A percentile compares a stretch with the other conserved stretches of the same genome.
Evolutionary conservation across 768 basidiomycete species (phyloP).

Genomic region (Hemileccinum impolitum): DNA sequence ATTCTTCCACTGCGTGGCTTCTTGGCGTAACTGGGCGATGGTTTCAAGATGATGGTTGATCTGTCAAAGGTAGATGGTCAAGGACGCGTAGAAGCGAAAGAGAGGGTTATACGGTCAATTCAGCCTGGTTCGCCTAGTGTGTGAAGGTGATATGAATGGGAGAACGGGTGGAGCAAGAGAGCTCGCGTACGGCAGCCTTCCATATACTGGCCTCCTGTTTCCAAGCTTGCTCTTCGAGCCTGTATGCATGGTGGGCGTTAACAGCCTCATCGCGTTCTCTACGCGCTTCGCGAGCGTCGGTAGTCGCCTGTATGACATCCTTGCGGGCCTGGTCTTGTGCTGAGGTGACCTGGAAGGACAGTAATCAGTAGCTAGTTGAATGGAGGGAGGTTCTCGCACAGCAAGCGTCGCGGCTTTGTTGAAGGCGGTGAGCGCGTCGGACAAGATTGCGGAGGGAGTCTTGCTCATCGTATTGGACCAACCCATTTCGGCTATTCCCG

Average conservation of each 20-base stretch:
- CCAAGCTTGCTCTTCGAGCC: constrained; percentile 46
- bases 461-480: constrained; percentile 27
- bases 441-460: constrained; percentile 34
- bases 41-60: constrained; percentile 58
- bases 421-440: constrained; percentile 41
- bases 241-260: constrained; percentile 42
- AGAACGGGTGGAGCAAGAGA: constrained; percentile 8
- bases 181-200: constrained; percentile 48
- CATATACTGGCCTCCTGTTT: constrained; percentile 40
- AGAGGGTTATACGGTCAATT: constrained; percentile 45
- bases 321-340: constrained; percentile 54
- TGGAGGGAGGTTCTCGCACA: constrained; percentile 25
- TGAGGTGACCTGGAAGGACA: constrained; percentile 43
- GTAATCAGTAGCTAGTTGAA: background rate
- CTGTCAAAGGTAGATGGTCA: constrained; percentile 32
- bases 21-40: constrained; percentile 58
- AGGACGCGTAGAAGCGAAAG: background rate
- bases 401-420: constrained; percentile 39
- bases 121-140: constrained; percentile 50
- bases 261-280: constrained; percentile 49
- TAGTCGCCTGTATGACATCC: constrained; percentile 47
- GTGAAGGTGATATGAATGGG: constrained; percentile 4
- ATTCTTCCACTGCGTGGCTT: constrained; percentile 70
- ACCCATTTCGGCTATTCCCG: constrained; percentile 25
- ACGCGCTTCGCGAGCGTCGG: constrained; percentile 46